A percentile compares a stretch with the other conserved stretches of the same genome.
Conservation (phyloP, 2,329 filamentous ascomycete genomes). For the Bipolaris bicolor region DNA sequence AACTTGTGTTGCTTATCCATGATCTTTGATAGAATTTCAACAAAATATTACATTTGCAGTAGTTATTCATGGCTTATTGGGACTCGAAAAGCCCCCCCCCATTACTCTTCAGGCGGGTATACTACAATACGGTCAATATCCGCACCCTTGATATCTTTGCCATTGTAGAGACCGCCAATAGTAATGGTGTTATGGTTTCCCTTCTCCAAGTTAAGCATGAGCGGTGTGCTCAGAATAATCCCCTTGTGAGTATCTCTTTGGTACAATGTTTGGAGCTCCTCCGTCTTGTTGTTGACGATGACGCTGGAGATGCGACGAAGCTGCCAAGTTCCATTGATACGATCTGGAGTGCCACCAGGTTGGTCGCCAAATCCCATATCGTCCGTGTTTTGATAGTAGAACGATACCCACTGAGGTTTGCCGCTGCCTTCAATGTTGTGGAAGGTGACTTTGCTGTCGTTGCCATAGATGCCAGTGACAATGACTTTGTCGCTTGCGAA, state of each 20-base stretch:
- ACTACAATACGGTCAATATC: constrained; percentile 66
- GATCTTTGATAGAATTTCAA: background rate
- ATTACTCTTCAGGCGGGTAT: constrained; percentile 59
- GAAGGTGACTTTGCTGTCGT: constrained; percentile 62
- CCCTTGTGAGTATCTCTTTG: constrained; percentile 66
- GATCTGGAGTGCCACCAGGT: constrained; percentile 62
- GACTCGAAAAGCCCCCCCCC: no score
- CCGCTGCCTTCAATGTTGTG: constrained; percentile 57
- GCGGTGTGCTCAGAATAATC: constrained; percentile 63
- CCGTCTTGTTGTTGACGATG: constrained; percentile 60
- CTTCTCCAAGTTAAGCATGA: constrained; percentile 60
- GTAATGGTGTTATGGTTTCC: constrained; percentile 65
- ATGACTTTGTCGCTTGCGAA: constrained; percentile 58
- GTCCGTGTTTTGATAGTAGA: constrained; percentile 66
- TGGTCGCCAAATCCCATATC: constrained; percentile 65
- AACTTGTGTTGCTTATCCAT: no score
- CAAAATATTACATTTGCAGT: background rate
- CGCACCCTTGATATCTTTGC: constrained; percentile 62
- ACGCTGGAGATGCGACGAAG: constrained; percentile 66
- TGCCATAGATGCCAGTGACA: constrained; percentile 61
- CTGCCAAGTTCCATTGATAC: constrained; percentile 66
- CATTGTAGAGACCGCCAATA: constrained; percentile 64
- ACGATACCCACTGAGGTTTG: constrained; percentile 63
- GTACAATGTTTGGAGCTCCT: constrained; percentile 58
- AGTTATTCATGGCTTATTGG: no score